These are phyloP conservation scores for Ophiostoma ips DNA, from an alignment of 2,329 filamentous ascomycete species.

Conservation along the genomic window DNA sequence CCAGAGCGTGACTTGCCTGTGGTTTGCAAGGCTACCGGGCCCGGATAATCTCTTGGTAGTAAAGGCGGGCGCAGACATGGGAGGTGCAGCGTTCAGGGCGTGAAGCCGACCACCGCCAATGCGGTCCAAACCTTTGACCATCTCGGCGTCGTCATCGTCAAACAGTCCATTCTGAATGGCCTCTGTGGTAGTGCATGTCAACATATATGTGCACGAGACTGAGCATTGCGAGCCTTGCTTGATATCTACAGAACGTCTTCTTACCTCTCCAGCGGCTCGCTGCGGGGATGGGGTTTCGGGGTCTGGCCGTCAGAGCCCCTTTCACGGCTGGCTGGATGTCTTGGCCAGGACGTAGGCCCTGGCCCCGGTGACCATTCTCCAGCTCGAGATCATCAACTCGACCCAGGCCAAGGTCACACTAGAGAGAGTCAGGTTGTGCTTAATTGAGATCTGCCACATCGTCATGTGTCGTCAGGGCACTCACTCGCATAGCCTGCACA, in stretches of 20 bases:
- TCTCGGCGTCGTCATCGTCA: slow-evolving; percentile 14
- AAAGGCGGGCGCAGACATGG: neutral
- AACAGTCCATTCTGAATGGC: slow-evolving; percentile 11
- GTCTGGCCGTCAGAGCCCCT: neutral
- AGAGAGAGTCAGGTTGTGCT: neutral
- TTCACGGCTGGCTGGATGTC: neutral
- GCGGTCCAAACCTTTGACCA: slow-evolving; percentile 10
- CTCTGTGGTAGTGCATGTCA: neutral
- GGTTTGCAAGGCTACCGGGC: too few relatives aligned
- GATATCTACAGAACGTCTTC: too few relatives aligned
- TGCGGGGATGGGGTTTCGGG: neutral
- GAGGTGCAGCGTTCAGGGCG: slow-evolving; percentile 4
- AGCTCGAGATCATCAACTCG: slow-evolving; percentile 13
- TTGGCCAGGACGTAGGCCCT: neutral
- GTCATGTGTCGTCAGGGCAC: neutral
- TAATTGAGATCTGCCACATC: too few relatives aligned
- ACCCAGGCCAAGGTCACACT: slow-evolving; percentile 11
- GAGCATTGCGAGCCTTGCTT: neutral
- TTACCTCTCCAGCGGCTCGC: slow-evolving; percentile 9
- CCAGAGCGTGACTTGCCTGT: too few relatives aligned
- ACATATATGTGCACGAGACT: neutral
- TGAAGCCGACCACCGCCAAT: slow-evolving; percentile 13
- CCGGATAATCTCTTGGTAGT: neutral
- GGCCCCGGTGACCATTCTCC: slow-evolving; percentile 8
- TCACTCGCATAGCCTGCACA: neutral